phyloP scores from a whole-genome alignment of 306 rosid species.

The Fragaria nilgerrensis region DNA sequence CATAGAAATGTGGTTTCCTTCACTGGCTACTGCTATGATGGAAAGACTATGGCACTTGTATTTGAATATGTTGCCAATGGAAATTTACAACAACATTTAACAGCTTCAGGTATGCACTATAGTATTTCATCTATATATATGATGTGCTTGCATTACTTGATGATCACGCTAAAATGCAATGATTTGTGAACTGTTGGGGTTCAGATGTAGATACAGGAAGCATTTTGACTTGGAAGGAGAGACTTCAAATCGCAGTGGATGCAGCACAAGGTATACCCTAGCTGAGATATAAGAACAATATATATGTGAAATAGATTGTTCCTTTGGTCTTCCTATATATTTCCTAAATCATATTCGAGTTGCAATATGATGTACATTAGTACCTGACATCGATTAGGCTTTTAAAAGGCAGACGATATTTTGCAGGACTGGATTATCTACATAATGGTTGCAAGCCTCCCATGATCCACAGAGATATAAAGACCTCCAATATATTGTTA shows the following conservation, averaged over 20 bases:
- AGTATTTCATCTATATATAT: background rate
- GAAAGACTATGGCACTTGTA: slow-evolving; percentile 20
- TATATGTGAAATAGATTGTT: too few species aligned
- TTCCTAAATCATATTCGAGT: background rate
- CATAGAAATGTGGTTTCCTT: slow-evolving; percentile 35
- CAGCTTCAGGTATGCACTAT: slow-evolving; percentile 8
- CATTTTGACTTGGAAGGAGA: background rate
- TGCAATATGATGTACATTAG: background rate
- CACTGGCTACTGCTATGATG: slow-evolving; percentile 20
- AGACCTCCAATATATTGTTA: slow-evolving; percentile 53
- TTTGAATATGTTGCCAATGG: slow-evolving; percentile 39
- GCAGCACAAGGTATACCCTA: background rate
- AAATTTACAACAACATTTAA: slow-evolving; percentile 19
- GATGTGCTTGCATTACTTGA: background rate
- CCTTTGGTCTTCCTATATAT: too few species aligned
- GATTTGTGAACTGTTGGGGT: background rate
- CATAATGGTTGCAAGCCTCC: slow-evolving; percentile 26
- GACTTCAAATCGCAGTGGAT: background rate
- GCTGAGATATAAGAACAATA: background rate
- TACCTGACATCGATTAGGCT: background rate
- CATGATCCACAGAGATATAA: slow-evolving; percentile 53
- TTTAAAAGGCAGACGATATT: background rate
- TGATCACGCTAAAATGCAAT: background rate
- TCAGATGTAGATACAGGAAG: background rate
- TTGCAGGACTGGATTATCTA: slow-evolving; percentile 31